These are phyloP conservation scores for Prosopis cineraria DNA, from an alignment of 306 rosid species.

Conservation along the genomic window DNA sequence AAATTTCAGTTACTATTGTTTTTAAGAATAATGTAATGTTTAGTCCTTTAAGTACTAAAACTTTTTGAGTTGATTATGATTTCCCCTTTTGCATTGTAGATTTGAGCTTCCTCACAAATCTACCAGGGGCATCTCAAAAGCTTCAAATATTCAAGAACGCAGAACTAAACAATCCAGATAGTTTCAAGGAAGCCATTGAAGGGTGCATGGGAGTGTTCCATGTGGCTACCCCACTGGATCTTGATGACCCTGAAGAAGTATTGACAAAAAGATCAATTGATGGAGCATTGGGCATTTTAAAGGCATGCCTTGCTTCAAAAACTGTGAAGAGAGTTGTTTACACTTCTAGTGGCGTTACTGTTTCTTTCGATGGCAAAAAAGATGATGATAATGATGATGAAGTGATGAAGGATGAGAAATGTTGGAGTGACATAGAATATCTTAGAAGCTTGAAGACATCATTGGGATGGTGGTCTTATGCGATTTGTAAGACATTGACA, in stretches of 20 bases:
- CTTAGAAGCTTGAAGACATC: neutral
- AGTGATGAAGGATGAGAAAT: neutral
- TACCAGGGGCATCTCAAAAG: neutral
- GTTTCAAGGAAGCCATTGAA: neutral
- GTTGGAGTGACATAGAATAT: neutral
- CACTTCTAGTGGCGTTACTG: neutral
- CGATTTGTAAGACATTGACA: neutral
- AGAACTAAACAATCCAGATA: neutral
- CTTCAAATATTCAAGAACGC: neutral
- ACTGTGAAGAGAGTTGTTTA: neutral
- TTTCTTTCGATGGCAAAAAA: neutral
- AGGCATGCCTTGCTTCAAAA: neutral
- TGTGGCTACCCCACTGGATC: neutral
- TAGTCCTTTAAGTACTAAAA: too few relatives aligned
- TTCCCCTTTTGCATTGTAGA: neutral
- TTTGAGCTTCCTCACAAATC: neutral
- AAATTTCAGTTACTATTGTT: too few relatives aligned
- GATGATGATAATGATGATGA: neutral
- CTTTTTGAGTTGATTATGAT: too few relatives aligned
- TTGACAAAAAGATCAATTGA: neutral
- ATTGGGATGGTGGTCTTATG: neutral
- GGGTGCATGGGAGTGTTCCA: slow-evolving; percentile 1
- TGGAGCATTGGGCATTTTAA: neutral
- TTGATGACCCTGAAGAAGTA: neutral
- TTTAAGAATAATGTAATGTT: too few relatives aligned